phyloP scores from a whole-genome alignment of 2,329 filamentous ascomycete genomes.

The Xylaria sp. region DNA sequence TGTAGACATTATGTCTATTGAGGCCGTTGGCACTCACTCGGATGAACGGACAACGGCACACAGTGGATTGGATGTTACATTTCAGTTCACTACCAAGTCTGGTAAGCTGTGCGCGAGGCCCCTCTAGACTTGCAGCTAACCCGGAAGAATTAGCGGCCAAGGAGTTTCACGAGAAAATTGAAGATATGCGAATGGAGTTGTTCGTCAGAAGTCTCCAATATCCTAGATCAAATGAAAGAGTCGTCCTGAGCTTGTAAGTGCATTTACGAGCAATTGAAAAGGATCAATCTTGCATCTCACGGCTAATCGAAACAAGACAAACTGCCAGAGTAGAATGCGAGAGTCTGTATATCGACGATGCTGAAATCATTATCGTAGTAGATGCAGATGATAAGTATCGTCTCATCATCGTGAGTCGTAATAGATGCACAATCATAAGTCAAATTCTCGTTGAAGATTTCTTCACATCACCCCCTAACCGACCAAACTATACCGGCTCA shows the following conservation, averaged over 20 bases:
- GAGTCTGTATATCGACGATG: slow-evolving; percentile 39
- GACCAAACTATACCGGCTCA: slow-evolving; percentile 30
- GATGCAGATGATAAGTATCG: slow-evolving; percentile 34
- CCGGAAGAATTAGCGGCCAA: slow-evolving; percentile 26
- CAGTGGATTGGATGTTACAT: slow-evolving; percentile 27
- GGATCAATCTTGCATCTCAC: not conserved
- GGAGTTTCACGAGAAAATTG: slow-evolving; percentile 34
- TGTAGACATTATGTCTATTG: slow-evolving; percentile 23
- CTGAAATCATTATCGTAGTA: slow-evolving; percentile 40
- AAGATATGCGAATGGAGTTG: slow-evolving; percentile 37
- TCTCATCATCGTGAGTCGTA: slow-evolving; percentile 42
- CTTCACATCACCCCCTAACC: slow-evolving; percentile 25
- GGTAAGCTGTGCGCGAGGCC: slow-evolving; percentile 14
- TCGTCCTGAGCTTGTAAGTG: slow-evolving; percentile 14
- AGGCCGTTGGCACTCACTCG: slow-evolving; percentile 20
- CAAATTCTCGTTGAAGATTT: slow-evolving; percentile 37
- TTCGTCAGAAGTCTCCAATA: slow-evolving; percentile 35
- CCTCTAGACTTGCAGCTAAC: not conserved
- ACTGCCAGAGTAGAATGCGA: slow-evolving; percentile 40
- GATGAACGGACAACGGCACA: slow-evolving; percentile 18
- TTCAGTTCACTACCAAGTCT: slow-evolving; percentile 38
- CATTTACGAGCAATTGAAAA: not conserved
- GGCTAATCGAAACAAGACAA: slow-evolving; percentile 34
- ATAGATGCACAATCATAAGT: slow-evolving; percentile 41
- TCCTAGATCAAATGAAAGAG: slow-evolving; percentile 32